phyloP scores from a whole-genome alignment of 2,329 filamentous ascomycete genomes.

The Neopestalotiopsis clavispora region DNA sequence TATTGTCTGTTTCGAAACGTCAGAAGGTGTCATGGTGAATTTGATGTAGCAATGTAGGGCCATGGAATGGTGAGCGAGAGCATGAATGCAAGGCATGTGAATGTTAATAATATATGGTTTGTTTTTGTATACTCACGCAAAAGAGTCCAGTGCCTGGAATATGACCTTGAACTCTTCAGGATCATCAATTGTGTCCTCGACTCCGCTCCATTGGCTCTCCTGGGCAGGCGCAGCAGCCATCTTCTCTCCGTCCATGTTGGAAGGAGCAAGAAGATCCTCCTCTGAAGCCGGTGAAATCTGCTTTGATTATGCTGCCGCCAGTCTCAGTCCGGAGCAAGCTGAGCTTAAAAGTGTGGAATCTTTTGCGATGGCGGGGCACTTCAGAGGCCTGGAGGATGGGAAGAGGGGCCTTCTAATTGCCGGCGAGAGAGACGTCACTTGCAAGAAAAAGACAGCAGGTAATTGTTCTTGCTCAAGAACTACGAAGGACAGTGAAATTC shows the following conservation, averaged over 20 bases:
- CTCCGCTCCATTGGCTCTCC: slow-evolving; percentile 59
- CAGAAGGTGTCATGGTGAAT: neutral
- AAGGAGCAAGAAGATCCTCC: neutral
- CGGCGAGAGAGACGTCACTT: neutral
- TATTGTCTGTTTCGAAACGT: slow-evolving; percentile 68
- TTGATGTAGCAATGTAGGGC: neutral
- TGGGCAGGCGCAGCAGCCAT: slow-evolving; percentile 27
- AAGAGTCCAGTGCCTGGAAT: slow-evolving; percentile 85
- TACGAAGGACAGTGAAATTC: neutral
- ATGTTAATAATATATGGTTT: neutral
- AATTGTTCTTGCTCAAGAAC: neutral
- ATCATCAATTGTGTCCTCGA: slow-evolving; percentile 71
- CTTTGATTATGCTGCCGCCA: neutral
- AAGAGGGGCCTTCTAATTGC: neutral
- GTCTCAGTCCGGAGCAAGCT: neutral
- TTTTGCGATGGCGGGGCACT: neutral
- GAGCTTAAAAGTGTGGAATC: neutral
- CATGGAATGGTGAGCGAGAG: neutral
- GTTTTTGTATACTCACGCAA: slow-evolving; percentile 65
- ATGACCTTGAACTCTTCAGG: slow-evolving; percentile 82
- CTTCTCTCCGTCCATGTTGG: slow-evolving; percentile 21
- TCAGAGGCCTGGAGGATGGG: neutral
- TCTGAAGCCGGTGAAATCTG: neutral
- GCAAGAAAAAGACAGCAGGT: neutral
- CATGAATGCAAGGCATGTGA: neutral